phyloP scores from a whole-genome alignment of 1,284 basidiomycete species.

The Laetiporus sulphureus region DNA sequence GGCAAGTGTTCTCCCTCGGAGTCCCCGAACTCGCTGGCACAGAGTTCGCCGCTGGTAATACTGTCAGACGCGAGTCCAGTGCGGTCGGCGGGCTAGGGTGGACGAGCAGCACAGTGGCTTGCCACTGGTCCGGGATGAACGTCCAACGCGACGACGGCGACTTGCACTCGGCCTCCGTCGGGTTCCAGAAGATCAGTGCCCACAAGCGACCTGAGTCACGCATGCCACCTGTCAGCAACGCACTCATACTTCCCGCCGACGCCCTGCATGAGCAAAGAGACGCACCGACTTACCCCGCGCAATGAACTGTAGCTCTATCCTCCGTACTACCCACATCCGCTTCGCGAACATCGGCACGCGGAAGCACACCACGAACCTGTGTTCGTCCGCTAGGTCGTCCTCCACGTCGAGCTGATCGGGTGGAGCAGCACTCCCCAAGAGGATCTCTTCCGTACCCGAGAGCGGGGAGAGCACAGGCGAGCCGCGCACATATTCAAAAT shows the following conservation, averaged over 20 bases:
- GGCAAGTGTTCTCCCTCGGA: slow-evolving; percentile 12
- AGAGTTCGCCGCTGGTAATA: too few species aligned
- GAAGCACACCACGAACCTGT: slow-evolving; percentile 47
- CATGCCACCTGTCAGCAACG: too few species aligned
- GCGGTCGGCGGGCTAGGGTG: slow-evolving; percentile 56
- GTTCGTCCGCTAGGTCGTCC: slow-evolving; percentile 37
- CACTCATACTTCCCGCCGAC: not conserved
- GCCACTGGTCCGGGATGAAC: slow-evolving; percentile 44
- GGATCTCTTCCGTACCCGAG: slow-evolving; percentile 48
- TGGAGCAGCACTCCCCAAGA: slow-evolving; percentile 44
- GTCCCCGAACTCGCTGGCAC: slow-evolving; percentile 13
- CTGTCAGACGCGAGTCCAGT: slow-evolving; percentile 49
- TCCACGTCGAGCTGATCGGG: slow-evolving; percentile 50
- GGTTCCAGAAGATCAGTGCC: slow-evolving; percentile 46
- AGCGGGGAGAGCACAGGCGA: slow-evolving; percentile 41
- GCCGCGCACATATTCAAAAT: slow-evolving; percentile 55
- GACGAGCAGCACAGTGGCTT: slow-evolving; percentile 43
- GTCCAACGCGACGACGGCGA: slow-evolving; percentile 11
- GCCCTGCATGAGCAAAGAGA: not conserved
- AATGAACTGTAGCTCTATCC: slow-evolving; percentile 56
- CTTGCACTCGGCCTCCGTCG: slow-evolving; percentile 18
- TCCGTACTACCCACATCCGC: slow-evolving; percentile 57
- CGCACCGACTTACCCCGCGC: slow-evolving; percentile 41
- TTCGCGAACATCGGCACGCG: slow-evolving; percentile 59
- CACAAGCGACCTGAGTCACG: slow-evolving; percentile 50